A percentile compares a stretch with the other conserved stretches of the same genome.
Conservation (phyloP, 73 alveolate genomes). For the Paramecium primaurelia region DNA sequence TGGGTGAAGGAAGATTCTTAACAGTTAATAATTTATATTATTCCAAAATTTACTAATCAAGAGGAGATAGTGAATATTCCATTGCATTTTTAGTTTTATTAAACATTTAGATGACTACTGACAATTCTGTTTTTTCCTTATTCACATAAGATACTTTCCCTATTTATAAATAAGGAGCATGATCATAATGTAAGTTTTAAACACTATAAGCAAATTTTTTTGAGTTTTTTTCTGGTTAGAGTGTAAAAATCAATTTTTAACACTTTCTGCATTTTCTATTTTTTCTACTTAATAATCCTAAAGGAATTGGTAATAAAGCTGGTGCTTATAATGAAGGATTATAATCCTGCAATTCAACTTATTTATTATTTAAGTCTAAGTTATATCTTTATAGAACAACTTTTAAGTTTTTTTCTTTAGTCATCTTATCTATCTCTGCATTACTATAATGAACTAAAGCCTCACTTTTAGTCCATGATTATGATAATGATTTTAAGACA, state of each 20-base stretch:
- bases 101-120: background rate
- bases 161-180: background rate
- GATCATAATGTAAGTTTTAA: background rate
- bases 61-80: background rate
- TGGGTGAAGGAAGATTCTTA: constrained; percentile 17
- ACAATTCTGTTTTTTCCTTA: background rate
- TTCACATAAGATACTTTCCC: background rate
- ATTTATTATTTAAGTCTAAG: background rate
- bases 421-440: background rate
- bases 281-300: background rate
- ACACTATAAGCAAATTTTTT: background rate
- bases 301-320: background rate
- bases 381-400: background rate
- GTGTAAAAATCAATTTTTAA: background rate
- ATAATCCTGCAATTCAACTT: background rate
- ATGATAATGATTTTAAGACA: background rate
- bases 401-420: constrained; percentile 6
- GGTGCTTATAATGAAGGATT: background rate
- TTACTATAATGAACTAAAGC: background rate
- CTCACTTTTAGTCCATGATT: background rate
- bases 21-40: background rate
- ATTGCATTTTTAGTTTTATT: constrained; percentile 12
- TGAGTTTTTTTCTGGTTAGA: background rate
- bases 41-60: background rate
- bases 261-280: constrained; percentile 36